A percentile compares a stretch with the other conserved stretches of the same genome.
Evolutionary conservation across 768 basidiomycete genomes (phyloP).

Genomic region (Trametes punicea): DNA sequence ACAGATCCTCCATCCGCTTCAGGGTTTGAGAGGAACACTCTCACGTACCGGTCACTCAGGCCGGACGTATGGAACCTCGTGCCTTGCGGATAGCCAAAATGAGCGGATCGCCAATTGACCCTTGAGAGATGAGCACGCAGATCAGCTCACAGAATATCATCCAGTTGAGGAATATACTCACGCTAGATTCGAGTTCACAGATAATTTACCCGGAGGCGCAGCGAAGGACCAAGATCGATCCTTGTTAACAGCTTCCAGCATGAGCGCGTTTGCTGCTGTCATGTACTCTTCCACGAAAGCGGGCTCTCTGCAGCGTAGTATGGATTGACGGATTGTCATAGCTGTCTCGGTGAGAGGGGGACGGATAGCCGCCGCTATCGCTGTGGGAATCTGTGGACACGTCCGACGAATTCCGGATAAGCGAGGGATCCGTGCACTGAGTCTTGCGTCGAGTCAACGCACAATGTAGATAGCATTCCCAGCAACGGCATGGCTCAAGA

Average conservation of each 20-base stretch:
- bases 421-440: too few relatives aligned
- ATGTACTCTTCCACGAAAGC: slow-evolving; percentile 16
- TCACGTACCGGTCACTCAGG: slow-evolving; percentile 7
- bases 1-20: neutral
- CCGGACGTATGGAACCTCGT: slow-evolving; percentile 6
- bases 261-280: slow-evolving; percentile 14
- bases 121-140: neutral
- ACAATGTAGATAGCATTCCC: slow-evolving; percentile 21
- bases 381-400: neutral
- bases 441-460: neutral
- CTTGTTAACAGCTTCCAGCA: slow-evolving; percentile 11
- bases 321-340: neutral
- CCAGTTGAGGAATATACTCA: neutral
- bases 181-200: slow-evolving; percentile 19
- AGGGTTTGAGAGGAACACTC: slow-evolving; percentile 17
- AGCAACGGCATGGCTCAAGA: slow-evolving; percentile 3
- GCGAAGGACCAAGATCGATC: slow-evolving; percentile 8
- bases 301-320: neutral
- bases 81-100: slow-evolving; percentile 8
- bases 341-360: neutral
- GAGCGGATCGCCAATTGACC: slow-evolving; percentile 15
- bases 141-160: neutral
- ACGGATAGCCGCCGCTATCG: neutral
- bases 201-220: neutral
- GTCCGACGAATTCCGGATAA: too few relatives aligned